phyloP scores from a whole-genome alignment of 371 early-diverging fungal species.

The Rhizopus microsporus region DNA sequence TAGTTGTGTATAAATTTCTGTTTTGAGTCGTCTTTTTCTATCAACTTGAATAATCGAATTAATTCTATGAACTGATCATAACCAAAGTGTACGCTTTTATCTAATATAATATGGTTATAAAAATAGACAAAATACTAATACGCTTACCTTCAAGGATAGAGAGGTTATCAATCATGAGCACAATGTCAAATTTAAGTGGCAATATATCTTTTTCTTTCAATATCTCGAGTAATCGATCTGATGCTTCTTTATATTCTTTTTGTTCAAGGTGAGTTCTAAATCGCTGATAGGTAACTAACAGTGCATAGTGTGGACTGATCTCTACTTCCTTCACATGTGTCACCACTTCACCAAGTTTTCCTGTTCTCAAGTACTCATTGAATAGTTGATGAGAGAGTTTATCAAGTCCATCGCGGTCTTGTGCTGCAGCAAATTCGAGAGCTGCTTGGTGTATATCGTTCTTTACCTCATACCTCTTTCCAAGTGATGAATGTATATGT shows the following conservation, averaged over 20 bases:
- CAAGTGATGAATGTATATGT: conserved; percentile 12
- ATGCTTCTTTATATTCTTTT: conserved; percentile 15
- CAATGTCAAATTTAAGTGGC: conserved; percentile 14
- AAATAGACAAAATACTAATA: background rate
- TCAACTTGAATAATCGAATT: conserved; percentile 8
- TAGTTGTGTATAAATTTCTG: conserved; percentile 12
- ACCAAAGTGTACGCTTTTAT: conserved; percentile 7
- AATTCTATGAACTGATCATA: background rate
- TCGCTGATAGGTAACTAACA: conserved; percentile 20
- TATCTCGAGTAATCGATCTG: background rate
- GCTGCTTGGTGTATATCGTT: conserved; percentile 19
- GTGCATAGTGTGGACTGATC: conserved; percentile 23
- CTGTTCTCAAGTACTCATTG: conserved; percentile 21
- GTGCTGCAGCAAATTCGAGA: conserved; percentile 26
- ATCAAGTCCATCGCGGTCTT: conserved; percentile 24
- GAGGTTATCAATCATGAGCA: conserved; percentile 17
- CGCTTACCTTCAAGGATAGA: conserved; percentile 16
- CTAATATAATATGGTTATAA: conserved; percentile 2
- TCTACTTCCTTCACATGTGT: conserved; percentile 12
- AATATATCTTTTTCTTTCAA: conserved; percentile 5
- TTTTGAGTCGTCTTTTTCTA: background rate
- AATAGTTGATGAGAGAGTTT: conserved; percentile 21
- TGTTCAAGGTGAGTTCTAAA: conserved; percentile 14
- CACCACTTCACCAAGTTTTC: conserved; percentile 21
- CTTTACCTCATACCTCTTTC: conserved; percentile 21